Evolutionary conservation across 345 rosid species (phyloP).

Genomic region (Schrenkiella parvula): DNA sequence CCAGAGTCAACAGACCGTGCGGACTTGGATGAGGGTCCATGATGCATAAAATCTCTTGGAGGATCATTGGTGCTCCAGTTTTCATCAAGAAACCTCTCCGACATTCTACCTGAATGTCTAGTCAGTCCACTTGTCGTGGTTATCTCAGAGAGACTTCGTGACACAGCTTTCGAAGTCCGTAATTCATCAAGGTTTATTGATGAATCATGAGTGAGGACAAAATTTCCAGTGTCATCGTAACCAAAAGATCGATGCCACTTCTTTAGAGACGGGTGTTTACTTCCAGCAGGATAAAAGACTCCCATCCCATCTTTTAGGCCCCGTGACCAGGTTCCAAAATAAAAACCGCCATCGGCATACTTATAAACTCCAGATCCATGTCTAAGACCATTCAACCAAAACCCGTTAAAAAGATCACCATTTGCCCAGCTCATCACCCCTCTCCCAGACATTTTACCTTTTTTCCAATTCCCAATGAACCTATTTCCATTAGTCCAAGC

Average conservation of each 20-base stretch:
- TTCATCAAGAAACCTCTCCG: slow-evolving; percentile 52
- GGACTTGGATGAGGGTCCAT: slow-evolving; percentile 39
- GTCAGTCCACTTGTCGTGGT: slow-evolving; percentile 40
- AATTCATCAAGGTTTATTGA: slow-evolving; percentile 41
- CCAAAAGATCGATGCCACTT: slow-evolving; percentile 46
- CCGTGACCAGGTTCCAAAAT: slow-evolving; percentile 76
- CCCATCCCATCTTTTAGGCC: slow-evolving; percentile 90
- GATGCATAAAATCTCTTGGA: slow-evolving; percentile 34
- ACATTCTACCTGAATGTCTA: slow-evolving; percentile 45
- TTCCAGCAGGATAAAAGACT: slow-evolving; percentile 74
- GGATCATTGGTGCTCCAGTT: slow-evolving; percentile 35
- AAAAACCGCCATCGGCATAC: slow-evolving; percentile 73
- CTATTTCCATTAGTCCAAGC: slow-evolving; percentile 74
- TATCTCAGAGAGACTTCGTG: slow-evolving; percentile 65
- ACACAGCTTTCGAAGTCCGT: slow-evolving; percentile 37
- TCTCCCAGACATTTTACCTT: slow-evolving; percentile 78
- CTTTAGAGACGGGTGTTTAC: slow-evolving; percentile 61
- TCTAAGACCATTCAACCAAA: slow-evolving; percentile 75
- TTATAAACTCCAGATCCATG: slow-evolving; percentile 85
- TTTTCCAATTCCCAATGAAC: slow-evolving; percentile 81
- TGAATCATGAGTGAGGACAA: slow-evolving; percentile 39
- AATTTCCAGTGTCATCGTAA: slow-evolving; percentile 34
- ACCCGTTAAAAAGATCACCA: slow-evolving; percentile 76
- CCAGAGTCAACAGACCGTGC: slow-evolving; percentile 30
- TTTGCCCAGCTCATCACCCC: slow-evolving; percentile 90